Evolutionary conservation across 1,284 basidiomycete species (phyloP), one percentile per base, ranked within the genome.

Genomic region (Rhodotorula sp.): DNA sequence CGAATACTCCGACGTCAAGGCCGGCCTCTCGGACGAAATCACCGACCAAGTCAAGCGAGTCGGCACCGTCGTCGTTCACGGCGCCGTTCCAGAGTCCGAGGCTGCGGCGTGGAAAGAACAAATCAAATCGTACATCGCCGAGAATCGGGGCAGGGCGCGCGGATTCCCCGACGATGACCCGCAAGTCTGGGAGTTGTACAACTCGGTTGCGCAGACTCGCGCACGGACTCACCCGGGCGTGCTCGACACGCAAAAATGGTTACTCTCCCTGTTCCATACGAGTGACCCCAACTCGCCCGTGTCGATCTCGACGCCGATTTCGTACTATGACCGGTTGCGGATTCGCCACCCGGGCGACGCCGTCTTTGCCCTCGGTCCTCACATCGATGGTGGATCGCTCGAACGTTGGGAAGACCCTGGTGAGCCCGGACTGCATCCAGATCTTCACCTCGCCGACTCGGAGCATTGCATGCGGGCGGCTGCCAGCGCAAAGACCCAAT

Each of bases 251-350:
- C 80, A 81, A 63, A 81, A 81, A 54, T 83, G 83, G 12, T 83
- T 91, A 16, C 83, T 88, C n/a, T 83, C 83, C 7, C 83, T 90
- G 31, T 90, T 88, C 85, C 84, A 86, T 70, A 80, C 83, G 15
- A 31, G 67, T 0, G 19, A 66, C 58, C 45, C 62, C 0, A 21
- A 48, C 1, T 56, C 67, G 34, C 60, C 86, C 23, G 81, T 88
- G 55, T 85, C 84, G 66, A 83, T 90, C 38, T 77, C 80, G 12
- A 86, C 84, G 2, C 89, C 89, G 0, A 80, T 93, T 28, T 85
- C 86, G 1, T 93, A 93, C 80, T 89, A 86, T 66, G 91, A 93
- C 80, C 84, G 91, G 16, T 81, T 93, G 31, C 84, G 90, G 2
- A 89, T 93, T 58, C 85, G 91, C 8, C 84, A 84, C 48, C 90